Evolutionary conservation across 352 stramenopile species (phyloP).

Genomic region (Globisporangium rhizosaccharum): DNA sequence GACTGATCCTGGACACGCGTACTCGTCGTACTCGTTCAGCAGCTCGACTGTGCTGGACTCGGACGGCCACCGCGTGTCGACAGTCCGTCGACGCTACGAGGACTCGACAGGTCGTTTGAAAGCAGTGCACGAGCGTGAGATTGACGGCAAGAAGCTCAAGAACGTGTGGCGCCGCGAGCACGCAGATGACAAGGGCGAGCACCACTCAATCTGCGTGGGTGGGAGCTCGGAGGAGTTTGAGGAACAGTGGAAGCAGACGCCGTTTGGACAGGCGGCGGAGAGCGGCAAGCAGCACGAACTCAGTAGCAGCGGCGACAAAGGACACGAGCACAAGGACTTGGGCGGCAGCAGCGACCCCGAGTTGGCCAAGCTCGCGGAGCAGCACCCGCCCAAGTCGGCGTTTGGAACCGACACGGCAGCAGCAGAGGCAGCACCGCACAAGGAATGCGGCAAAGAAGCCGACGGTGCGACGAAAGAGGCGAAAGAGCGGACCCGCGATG

Average conservation of each 20-base stretch:
- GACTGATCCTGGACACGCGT: slow-evolving; percentile 27
- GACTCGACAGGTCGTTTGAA: slow-evolving; percentile 78
- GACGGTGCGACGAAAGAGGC: slow-evolving; percentile 33
- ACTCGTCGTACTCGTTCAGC: slow-evolving; percentile 76
- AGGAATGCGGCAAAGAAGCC: slow-evolving; percentile 19
- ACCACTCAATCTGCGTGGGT: slow-evolving; percentile 37
- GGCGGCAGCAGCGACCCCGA: not conserved
- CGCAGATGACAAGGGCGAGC: slow-evolving; percentile 49
- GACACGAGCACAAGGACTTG: no score
- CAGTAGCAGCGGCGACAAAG: slow-evolving; percentile 11
- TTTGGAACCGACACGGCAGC: slow-evolving; percentile 19
- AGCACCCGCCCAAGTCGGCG: slow-evolving; percentile 8
- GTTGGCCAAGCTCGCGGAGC: slow-evolving; percentile 1
- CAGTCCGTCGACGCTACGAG: slow-evolving; percentile 76
- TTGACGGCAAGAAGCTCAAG: slow-evolving; percentile 54
- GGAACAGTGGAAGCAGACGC: slow-evolving; percentile 48
- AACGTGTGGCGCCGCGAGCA: slow-evolving; percentile 74
- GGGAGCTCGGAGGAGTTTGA: slow-evolving; percentile 56
- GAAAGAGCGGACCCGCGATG: slow-evolving; percentile 26
- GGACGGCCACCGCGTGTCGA: slow-evolving; percentile 51
- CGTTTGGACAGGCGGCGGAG: slow-evolving; percentile 50
- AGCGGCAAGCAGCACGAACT: slow-evolving; percentile 15
- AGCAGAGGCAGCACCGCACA: slow-evolving; percentile 30
- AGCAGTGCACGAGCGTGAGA: slow-evolving; percentile 74
- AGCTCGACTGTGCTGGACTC: slow-evolving; percentile 71